Percentiles rank a stretch among this genome's conserved stretches.
Evolutionary conservation across 2,329 filamentous ascomycete species (phyloP).

Genomic region (Rhexocercosporidium sp.): DNA sequence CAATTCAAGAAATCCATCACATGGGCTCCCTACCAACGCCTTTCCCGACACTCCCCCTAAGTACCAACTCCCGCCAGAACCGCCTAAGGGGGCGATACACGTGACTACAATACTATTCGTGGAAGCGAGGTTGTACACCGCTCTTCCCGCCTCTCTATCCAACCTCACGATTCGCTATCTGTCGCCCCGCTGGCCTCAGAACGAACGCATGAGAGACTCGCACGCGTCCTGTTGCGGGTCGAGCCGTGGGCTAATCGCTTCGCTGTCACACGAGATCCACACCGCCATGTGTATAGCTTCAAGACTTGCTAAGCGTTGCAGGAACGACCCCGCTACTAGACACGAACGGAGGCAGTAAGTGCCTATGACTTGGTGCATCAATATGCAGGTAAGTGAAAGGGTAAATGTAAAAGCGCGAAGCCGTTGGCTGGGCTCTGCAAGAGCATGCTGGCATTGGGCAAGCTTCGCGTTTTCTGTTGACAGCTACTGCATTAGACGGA

Average conservation of each 20-base stretch:
- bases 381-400: conserved; percentile 28
- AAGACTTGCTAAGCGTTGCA: conserved; percentile 20
- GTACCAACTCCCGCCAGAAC: conserved; percentile 6
- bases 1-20: not conserved
- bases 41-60: not conserved
- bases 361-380: conserved; percentile 34
- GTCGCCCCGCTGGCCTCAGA: conserved; percentile 18
- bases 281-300: conserved; percentile 29
- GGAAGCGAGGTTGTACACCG: conserved; percentile 30
- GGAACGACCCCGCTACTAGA: conserved; percentile 30
- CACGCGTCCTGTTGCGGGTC: conserved; percentile 36
- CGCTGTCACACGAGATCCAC: conserved; percentile 36
- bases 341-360: conserved; percentile 26
- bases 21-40: not conserved
- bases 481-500: conserved; percentile 21
- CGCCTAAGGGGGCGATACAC: conserved; percentile 14
- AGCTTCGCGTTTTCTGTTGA: conserved; percentile 22
- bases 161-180: conserved; percentile 23
- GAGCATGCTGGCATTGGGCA: conserved; percentile 16
- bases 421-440: conserved; percentile 27
- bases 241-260: conserved; percentile 32
- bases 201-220: conserved; percentile 31
- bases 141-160: conserved; percentile 20
- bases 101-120: conserved; percentile 15
- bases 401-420: conserved; percentile 24